Base-by-base conservation (phyloP, 805 yeast species). In the Starmerella vaccinii region DNA sequence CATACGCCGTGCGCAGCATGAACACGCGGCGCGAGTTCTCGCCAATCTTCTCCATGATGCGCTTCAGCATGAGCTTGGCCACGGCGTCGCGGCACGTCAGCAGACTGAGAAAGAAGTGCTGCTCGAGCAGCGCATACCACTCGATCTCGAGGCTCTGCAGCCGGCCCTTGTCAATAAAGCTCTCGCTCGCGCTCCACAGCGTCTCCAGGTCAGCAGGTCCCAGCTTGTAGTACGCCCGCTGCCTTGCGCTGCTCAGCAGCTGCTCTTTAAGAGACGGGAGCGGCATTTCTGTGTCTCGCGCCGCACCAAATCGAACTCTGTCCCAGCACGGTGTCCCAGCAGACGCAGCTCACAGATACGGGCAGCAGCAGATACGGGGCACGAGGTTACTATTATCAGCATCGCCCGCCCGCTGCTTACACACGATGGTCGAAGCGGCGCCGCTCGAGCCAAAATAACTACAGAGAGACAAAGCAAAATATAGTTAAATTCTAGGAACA, bases 91-190 rank as follows among this genome's bases (percentile, higher is more conserved):
- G 74, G 46, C 76, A 71, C n/a, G 82, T 69, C 49, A 74, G 64
- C 33, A 89, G 65, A 5, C 81, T 68, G 16, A 88, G 70, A 60
- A 77, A 78, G 64, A 86, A 85, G 47, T 83, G 80, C 59, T 86
- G 73, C 63, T 86, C 95, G 56, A 80, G 70, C 27, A 89, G 64
- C 7, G 76, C 71, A 62, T 75, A 80, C 47, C 74, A 65, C n/a
- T 77, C 72, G 27, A 64, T 47, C 50, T 71, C 70, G 24, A 43
- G 46, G 32, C 54, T 43, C 19, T 43, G 30, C 43, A 56, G 41
- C 4, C 59, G 51, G 41, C 63, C 51, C 12, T 60, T 49, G 12
- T 61, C 50, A 22, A 77, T 60, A 57, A 58, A 73, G 39, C 49
- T 57, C 30, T 63, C 65, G 24, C 78, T 69, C 49, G 75, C 76